phyloP scores from a whole-genome alignment of 2,329 filamentous ascomycete genomes.

The Botrytis byssoidea region DNA sequence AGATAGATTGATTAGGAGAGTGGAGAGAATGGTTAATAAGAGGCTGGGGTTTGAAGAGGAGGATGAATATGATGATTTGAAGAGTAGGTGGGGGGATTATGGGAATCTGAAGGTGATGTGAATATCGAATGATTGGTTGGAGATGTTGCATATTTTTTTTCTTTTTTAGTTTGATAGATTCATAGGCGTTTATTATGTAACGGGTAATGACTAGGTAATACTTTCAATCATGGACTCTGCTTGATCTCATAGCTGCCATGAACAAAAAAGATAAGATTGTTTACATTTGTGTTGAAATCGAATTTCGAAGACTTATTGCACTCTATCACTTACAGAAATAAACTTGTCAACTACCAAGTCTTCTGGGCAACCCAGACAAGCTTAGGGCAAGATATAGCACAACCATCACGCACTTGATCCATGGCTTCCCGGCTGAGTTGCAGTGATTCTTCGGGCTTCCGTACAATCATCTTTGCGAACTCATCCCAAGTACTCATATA shows the following conservation, averaged over 20 bases:
- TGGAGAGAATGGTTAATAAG: neutral
- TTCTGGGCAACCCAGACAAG: neutral
- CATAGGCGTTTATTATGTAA: neutral
- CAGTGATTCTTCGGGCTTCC: neutral
- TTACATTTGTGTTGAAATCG: neutral
- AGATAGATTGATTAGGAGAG: neutral
- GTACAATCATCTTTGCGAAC: neutral
- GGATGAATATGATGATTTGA: neutral
- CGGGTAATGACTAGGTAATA: neutral
- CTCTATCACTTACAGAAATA: neutral
- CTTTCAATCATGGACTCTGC: too few relatives aligned
- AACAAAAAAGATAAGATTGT: neutral
- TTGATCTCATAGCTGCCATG: neutral
- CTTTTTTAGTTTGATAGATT: neutral
- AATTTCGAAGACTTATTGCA: accelerated
- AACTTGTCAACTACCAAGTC: too few relatives aligned
- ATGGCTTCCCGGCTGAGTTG: neutral
- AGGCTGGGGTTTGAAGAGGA: neutral
- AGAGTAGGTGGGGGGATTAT: neutral
- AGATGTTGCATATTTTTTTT: accelerated
- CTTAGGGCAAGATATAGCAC: neutral
- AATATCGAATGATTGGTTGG: neutral
- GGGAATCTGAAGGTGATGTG: neutral
- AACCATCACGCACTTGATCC: conserved; percentile 1
- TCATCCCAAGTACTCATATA: neutral